Evolutionary conservation across 2,329 filamentous ascomycete genomes (phyloP).

Genomic region (Ramularia endophylla): DNA sequence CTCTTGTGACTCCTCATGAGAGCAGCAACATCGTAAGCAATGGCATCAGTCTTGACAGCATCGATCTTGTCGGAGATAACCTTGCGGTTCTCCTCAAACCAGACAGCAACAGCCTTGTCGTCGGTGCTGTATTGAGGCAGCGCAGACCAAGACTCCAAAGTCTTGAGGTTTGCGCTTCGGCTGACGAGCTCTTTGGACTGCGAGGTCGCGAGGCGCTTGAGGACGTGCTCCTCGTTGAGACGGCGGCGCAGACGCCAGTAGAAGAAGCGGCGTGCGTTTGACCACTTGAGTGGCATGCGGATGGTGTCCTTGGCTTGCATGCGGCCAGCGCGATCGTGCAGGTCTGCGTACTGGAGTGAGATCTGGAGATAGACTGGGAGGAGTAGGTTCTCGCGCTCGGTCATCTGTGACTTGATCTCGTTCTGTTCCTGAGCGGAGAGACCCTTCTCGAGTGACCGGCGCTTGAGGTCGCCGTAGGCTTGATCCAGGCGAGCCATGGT

Average conservation of each 20-base stretch:
- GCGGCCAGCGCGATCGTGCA: conserved; percentile 92
- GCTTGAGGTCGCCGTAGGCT: conserved; percentile 76
- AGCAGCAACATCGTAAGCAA: conserved; percentile 64
- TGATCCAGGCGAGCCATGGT: conserved; percentile 94
- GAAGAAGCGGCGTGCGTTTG: conserved; percentile 90
- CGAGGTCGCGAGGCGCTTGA: conserved; percentile 70
- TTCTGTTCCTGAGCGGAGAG: conserved; percentile 69
- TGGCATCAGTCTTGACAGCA: conserved; percentile 68
- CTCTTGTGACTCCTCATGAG: conserved; percentile 61
- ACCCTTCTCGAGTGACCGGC: conserved; percentile 62
- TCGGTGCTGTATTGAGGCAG: conserved; percentile 70
- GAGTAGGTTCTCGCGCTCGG: conserved; percentile 76
- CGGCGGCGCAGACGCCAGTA: conserved; percentile 98
- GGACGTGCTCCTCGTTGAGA: conserved; percentile 94
- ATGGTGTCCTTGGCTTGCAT: conserved; percentile 98
- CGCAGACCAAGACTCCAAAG: conserved; percentile 76
- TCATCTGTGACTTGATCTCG: conserved; percentile 77
- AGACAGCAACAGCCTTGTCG: conserved; percentile 78
- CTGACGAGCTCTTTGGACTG: conserved; percentile 41
- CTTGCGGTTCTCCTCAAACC: conserved; percentile 96
- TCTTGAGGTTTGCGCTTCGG: conserved; percentile 55
- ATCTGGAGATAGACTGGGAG: conserved; percentile 93
- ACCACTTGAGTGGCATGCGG: conserved; percentile 76
- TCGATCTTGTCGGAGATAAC: conserved; percentile 78
- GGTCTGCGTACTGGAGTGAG: conserved; percentile 91